Base-by-base conservation (phyloP, 2,329 filamentous ascomycete species). In the Cercospora zeae-maydis region DNA sequence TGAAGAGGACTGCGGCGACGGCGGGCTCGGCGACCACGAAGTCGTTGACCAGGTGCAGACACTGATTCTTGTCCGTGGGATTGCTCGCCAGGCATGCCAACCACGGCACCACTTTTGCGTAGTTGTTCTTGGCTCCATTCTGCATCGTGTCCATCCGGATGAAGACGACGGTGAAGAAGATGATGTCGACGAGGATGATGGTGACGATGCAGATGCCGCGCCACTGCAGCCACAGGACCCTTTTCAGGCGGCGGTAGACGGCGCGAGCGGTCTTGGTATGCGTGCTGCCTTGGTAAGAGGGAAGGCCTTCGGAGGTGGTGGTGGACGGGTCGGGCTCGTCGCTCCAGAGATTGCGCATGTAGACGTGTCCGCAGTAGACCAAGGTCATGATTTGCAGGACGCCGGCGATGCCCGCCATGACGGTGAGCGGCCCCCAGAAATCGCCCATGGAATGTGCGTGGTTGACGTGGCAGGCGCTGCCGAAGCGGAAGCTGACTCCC, bases 401-500 rank as follows among this genome's bases (percentile, higher is more conserved):
- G 70, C 92, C 84, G 0, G 92, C 90, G 42, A 89, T 78, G 24
- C 86, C 89, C 34, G 91, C 85, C 71, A 98, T 89, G 4, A 88
- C 85, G 68, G 96, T 82, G 30, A 97, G 78, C 0, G 95, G 96
- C 14, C 93, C 91, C 93, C 93, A 98, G 73, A 96, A 91, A 73
- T 89, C 90, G 33, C 87, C 85, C 75, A 96, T 80, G 64, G 91
- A 93, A 75, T 96, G 86, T 61, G 86, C 79, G 76, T 96, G 91
- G 80, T 98, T 98, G 80, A 98, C 93, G 75, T 97, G 93, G 77
- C 95, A 99, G 30, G 92, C 90, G 53, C 85, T 84, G 58, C 95
- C 95, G 72, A 98, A 97, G 56, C 95, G 88, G 78, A 93, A 98
- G 1, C 93, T 98, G 3, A 97, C 91, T 19, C 95, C 95, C 56